These are phyloP conservation scores for Chytriomyces hyalinus DNA, from an alignment of 192 early-diverging fungal species.

Conservation along the genomic window DNA sequence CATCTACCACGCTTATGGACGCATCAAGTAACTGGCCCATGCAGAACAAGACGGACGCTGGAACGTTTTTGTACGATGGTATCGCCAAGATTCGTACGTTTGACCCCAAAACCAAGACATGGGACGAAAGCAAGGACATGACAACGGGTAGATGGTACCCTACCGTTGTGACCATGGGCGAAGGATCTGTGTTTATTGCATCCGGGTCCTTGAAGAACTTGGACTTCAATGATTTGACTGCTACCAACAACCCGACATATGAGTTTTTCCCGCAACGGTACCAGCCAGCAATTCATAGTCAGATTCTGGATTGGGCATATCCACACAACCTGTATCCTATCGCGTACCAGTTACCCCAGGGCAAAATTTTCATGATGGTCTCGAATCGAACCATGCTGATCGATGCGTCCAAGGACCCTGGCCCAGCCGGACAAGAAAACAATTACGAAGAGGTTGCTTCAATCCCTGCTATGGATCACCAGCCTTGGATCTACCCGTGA, in stretches of 20 bases:
- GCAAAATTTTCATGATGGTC: constrained; percentile 47
- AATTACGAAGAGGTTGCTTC: constrained; percentile 8
- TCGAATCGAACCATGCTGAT: constrained; percentile 38
- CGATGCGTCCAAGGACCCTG: constrained; percentile 18
- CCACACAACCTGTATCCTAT: constrained; percentile 32
- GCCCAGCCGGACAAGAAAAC: neutral
- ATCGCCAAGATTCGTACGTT: constrained; percentile 27
- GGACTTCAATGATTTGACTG: constrained; percentile 30
- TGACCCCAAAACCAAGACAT: constrained; percentile 8
- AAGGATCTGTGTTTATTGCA: constrained; percentile 32
- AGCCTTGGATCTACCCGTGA: constrained; percentile 40
- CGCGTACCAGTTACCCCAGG: constrained; percentile 43
- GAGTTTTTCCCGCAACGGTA: constrained; percentile 43
- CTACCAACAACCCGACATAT: constrained; percentile 49
- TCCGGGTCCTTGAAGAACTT: constrained; percentile 35
- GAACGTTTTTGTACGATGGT: constrained; percentile 32
- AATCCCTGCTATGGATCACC: constrained; percentile 17
- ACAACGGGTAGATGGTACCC: constrained; percentile 28
- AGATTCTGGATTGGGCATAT: constrained; percentile 19
- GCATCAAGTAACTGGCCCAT: neutral
- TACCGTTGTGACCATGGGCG: constrained; percentile 23
- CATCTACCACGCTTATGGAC: neutral
- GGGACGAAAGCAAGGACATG: constrained; percentile 36
- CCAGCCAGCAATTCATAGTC: neutral
- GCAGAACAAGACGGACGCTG: neutral